phyloP scores from a whole-genome alignment of 192 early-diverging fungal species.

The Gamsiella multidivaricata region DNA sequence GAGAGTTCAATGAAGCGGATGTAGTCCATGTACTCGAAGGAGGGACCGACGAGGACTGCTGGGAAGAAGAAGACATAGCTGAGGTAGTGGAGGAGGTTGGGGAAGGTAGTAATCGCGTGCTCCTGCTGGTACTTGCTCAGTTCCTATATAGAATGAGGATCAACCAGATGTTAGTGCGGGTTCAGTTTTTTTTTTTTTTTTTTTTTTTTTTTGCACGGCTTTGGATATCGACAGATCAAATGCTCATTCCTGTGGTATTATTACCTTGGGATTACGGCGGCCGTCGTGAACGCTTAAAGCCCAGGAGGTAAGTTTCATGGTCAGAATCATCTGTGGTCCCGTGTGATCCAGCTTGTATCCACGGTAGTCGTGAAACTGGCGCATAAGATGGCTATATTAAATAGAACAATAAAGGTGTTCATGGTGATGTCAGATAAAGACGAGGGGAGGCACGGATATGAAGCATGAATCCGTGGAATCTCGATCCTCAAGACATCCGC shows the following conservation, averaged over 20 bases:
- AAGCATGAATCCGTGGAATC: not conserved
- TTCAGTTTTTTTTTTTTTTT: not conserved
- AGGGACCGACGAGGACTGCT: conserved; percentile 85
- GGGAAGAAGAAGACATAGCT: conserved; percentile 94
- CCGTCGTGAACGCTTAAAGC: conserved; percentile 89
- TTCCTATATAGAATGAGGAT: conserved; percentile 42
- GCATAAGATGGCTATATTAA: conserved; percentile 59
- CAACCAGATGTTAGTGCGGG: not conserved
- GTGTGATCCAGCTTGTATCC: conserved; percentile 83
- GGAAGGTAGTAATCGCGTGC: conserved; percentile 69
- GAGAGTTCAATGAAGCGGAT: conserved; percentile 58
- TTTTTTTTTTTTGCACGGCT: too few relatives aligned
- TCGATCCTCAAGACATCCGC: not conserved
- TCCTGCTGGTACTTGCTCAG: conserved; percentile 75
- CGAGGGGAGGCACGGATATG: not conserved
- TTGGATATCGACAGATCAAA: too few relatives aligned
- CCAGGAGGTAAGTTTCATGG: conserved; percentile 92
- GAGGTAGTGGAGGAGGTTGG: conserved; percentile 79
- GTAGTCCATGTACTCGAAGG: conserved; percentile 80
- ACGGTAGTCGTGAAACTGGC: conserved; percentile 57
- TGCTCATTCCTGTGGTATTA: too few relatives aligned
- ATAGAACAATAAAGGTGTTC: not conserved
- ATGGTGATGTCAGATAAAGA: conserved; percentile 1
- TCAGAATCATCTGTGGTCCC: conserved; percentile 93
- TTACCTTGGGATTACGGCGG: conserved; percentile 54